These are phyloP conservation scores for Cladorrhinum samala DNA, from an alignment of 495 filamentous ascomycete species.

Conservation along the genomic window DNA sequence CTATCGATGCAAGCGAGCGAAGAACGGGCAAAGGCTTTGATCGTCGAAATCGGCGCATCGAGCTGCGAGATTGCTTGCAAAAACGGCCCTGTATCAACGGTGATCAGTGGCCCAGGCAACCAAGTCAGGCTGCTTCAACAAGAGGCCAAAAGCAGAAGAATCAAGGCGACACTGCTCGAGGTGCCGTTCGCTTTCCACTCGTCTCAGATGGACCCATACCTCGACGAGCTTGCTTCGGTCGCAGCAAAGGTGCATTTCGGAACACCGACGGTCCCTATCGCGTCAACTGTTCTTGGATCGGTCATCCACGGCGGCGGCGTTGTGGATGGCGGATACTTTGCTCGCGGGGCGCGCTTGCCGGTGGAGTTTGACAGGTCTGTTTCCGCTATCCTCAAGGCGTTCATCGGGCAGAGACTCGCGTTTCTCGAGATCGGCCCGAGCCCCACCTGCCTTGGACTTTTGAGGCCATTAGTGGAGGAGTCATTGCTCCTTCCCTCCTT, in stretches of 20 bases:
- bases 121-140: slow-evolving; percentile 53
- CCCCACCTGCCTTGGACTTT: slow-evolving; percentile 57
- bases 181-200: slow-evolving; percentile 78
- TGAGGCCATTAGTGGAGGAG: slow-evolving; percentile 46
- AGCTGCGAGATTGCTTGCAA: slow-evolving; percentile 48
- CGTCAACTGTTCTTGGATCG: slow-evolving; percentile 60
- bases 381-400: slow-evolving; percentile 11
- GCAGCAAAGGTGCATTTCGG: slow-evolving; percentile 52
- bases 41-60: slow-evolving; percentile 24
- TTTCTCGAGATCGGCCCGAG: slow-evolving; percentile 63
- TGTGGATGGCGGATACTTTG: slow-evolving; percentile 56
- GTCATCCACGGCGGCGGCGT: slow-evolving; percentile 45
- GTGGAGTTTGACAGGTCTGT: slow-evolving; percentile 40
- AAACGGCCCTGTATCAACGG: slow-evolving; percentile 53
- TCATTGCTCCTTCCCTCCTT: slow-evolving; percentile 45
- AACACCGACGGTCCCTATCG: slow-evolving; percentile 54
- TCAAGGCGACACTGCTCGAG: slow-evolving; percentile 59
- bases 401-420: slow-evolving; percentile 31
- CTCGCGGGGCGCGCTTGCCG: slow-evolving; percentile 46
- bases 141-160: slow-evolving; percentile 44
- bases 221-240: slow-evolving; percentile 52
- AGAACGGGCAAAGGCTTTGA: slow-evolving; percentile 22
- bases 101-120: slow-evolving; percentile 45
- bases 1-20: slow-evolving; percentile 36
- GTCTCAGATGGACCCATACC: slow-evolving; percentile 67